These are phyloP conservation scores for Yamagishiella unicocca DNA, from an alignment of 139 green algal species.

Conservation along the genomic window DNA sequence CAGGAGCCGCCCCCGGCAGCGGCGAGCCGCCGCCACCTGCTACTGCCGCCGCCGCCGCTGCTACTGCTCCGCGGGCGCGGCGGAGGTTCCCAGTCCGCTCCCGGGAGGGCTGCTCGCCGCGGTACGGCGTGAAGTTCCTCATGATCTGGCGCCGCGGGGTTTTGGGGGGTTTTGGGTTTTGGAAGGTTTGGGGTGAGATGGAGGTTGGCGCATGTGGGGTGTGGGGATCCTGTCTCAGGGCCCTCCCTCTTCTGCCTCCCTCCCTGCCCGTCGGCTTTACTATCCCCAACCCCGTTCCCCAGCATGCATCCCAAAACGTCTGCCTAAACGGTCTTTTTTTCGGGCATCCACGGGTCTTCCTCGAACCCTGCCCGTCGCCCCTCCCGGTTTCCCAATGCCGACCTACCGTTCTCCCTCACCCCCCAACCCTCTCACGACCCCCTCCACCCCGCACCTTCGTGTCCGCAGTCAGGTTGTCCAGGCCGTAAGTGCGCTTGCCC, in stretches of 20 bases:
- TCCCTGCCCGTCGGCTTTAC: no score
- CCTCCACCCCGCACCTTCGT: background rate
- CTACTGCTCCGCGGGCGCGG: no score
- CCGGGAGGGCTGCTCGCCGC: background rate
- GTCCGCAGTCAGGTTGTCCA: constrained; percentile 79
- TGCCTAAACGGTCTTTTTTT: no score
- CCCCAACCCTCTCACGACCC: background rate
- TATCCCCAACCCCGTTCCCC: no score
- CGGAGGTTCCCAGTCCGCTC: background rate
- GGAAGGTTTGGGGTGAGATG: background rate
- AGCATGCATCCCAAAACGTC: no score
- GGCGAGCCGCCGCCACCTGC: background rate
- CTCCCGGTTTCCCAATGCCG: background rate
- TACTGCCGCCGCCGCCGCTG: no score
- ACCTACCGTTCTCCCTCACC: background rate
- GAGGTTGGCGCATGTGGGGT: background rate
- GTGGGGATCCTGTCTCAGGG: no score
- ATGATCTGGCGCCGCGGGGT: constrained; percentile 19
- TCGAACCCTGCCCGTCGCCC: no score
- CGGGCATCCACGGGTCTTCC: no score
- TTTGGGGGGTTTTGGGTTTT: background rate
- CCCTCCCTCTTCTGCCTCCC: background rate
- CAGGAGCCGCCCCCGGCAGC: background rate
- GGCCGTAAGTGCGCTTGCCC: constrained; percentile 76
- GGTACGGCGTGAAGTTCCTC: background rate